Conservation (phyloP, 73 alveolate species). For the Uronychia setigera region DNA sequence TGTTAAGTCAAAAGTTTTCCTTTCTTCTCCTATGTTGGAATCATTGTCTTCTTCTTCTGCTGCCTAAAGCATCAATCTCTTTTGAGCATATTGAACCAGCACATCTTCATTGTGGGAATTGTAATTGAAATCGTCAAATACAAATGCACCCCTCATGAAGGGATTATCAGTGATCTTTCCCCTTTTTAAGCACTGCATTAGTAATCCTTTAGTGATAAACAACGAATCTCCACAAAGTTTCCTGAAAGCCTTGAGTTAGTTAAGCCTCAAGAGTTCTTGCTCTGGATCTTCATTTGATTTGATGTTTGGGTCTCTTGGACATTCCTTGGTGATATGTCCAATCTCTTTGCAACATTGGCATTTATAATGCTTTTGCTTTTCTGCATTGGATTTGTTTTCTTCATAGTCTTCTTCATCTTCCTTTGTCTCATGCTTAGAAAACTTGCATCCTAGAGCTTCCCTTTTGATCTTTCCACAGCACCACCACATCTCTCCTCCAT, state of each 20-base stretch:
- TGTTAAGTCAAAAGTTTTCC: too few species aligned
- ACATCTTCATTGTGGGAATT: constrained; percentile 27
- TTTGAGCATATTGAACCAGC: background rate
- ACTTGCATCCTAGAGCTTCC: constrained; percentile 77
- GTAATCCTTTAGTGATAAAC: background rate
- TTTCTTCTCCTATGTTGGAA: background rate
- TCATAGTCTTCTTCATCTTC: constrained; percentile 72
- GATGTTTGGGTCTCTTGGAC: constrained; percentile 78
- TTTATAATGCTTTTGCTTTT: constrained; percentile 17
- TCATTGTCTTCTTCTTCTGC: background rate
- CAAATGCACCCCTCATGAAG: constrained; percentile 46
- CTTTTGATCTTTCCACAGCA: constrained; percentile 78
- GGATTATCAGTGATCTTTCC: constrained; percentile 22
- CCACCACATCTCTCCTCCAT: constrained; percentile 84
- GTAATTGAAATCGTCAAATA: constrained; percentile 62
- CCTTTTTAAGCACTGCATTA: background rate
- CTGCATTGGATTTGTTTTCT: constrained; percentile 21
- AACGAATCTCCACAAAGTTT: constrained; percentile 27
- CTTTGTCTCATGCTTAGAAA: constrained; percentile 66
- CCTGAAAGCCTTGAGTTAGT: constrained; percentile 33
- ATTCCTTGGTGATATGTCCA: constrained; percentile 63
- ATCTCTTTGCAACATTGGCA: constrained; percentile 69
- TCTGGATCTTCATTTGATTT: constrained; percentile 16
- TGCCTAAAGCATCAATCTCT: background rate
- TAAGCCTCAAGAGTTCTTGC: constrained; percentile 47